Percentiles rank a stretch among this genome's conserved stretches.
Evolutionary conservation across 208 protist species (phyloP).

Genomic region (Crithidia mellificae): DNA sequence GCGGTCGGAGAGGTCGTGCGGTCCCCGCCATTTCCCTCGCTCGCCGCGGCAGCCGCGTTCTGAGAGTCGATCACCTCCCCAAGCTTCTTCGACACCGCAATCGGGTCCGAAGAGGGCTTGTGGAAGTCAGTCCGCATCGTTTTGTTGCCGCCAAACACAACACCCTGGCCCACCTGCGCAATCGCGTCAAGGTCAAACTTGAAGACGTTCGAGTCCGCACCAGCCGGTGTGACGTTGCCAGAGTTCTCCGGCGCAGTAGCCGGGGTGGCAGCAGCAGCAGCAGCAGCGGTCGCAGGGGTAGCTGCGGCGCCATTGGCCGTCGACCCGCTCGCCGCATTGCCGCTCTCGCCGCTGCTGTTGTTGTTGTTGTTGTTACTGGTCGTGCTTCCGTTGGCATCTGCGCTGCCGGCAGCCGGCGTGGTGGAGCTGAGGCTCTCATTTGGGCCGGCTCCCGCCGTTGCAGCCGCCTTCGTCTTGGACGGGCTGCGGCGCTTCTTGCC

Average conservation of each 20-base stretch:
- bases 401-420: conserved; percentile 5
- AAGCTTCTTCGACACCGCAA: conserved; percentile 52
- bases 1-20: neutral
- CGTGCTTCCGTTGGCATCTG: neutral
- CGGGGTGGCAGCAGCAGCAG: neutral
- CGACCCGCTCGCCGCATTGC: conserved; percentile 6
- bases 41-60: conserved; percentile 2
- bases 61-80: conserved; percentile 40
- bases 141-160: conserved; percentile 76
- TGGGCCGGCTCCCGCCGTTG: neutral
- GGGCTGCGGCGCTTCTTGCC: conserved; percentile 40
- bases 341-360: conserved; percentile 11
- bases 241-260: conserved; percentile 31
- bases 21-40: neutral
- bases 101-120: conserved; percentile 45
- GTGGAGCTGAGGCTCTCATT: conserved; percentile 8
- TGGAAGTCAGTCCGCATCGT: conserved; percentile 63
- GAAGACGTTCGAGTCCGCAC: conserved; percentile 70
- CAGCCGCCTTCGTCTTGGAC: conserved; percentile 25
- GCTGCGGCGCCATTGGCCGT: too few relatives aligned
- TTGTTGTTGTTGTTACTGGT: too few relatives aligned
- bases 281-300: neutral
- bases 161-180: conserved; percentile 78
- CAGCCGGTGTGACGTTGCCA: conserved; percentile 31
- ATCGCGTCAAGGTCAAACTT: conserved; percentile 88